phyloP scores from a whole-genome alignment of 441 rosid genomes.

The Aquilaria agallochum region DNA sequence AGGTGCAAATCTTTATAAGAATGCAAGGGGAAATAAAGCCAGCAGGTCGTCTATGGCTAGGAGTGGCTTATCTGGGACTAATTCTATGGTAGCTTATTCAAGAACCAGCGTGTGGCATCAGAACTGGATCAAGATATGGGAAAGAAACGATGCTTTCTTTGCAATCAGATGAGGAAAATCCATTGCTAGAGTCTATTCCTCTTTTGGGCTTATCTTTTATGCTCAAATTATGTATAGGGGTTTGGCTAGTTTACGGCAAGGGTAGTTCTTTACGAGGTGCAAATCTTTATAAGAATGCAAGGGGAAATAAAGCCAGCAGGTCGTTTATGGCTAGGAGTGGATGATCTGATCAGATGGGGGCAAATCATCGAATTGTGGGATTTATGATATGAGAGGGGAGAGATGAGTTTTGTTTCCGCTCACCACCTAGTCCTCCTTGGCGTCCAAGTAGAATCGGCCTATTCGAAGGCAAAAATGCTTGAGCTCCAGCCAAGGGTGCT shows the following conservation, averaged over 20 bases:
- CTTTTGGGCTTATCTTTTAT: conserved; percentile 38
- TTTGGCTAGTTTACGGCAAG: not conserved
- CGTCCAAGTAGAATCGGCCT: no score
- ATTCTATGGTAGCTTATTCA: no score
- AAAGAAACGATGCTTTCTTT: conserved; percentile 90
- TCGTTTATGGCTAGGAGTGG: conserved; percentile 14
- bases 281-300: conserved; percentile 7
- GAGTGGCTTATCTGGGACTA: conserved; percentile 12
- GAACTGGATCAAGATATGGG: conserved; percentile 24
- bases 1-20: conserved; percentile 6
- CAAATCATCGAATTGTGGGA: no score
- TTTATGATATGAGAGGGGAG: no score
- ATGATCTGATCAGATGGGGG: not conserved
- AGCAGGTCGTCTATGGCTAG: conserved; percentile 4
- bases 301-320: not conserved
- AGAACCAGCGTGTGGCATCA: conserved; percentile 4
- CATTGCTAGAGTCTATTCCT: conserved; percentile 32
- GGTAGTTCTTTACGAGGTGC: not conserved
- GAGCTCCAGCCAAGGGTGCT: no score
- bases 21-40: not conserved
- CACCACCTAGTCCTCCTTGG: no score
- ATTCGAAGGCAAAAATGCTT: no score
- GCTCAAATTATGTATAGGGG: conserved; percentile 43
- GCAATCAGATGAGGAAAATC: conserved; percentile 60
- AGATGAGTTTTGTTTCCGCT: no score